Percentiles rank a stretch among this genome's conserved stretches.
phyloP scores from a whole-genome alignment of 306 rosid species.

The Rubus parviflorus region DNA sequence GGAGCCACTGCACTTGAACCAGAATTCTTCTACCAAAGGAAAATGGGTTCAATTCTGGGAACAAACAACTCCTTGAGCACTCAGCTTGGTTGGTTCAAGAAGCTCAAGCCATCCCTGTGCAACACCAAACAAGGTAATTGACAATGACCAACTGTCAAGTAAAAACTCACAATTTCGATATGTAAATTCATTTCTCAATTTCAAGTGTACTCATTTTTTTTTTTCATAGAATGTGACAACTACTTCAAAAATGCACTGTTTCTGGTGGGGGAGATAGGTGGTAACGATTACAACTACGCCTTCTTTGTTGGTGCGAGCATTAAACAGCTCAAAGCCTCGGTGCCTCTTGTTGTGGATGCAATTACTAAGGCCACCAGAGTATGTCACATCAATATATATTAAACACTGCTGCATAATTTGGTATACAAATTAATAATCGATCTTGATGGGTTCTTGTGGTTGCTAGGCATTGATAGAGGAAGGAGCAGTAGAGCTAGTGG shows the following conservation, averaged over 20 bases:
- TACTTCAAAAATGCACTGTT: conserved; percentile 57
- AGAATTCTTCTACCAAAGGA: conserved; percentile 39
- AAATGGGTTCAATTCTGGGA: conserved; percentile 37
- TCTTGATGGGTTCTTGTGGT: not conserved
- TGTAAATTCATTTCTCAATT: not conserved
- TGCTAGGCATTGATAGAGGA: conserved; percentile 59
- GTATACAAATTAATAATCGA: not conserved
- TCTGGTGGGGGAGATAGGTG: conserved; percentile 79
- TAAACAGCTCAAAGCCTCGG: conserved; percentile 38
- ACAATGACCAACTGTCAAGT: not conserved
- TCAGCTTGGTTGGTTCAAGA: conserved; percentile 74
- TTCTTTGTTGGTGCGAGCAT: conserved; percentile 43
- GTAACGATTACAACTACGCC: conserved; percentile 69
- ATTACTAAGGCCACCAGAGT: conserved; percentile 47
- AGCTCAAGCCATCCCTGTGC: conserved; percentile 60
- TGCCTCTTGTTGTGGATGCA: conserved; percentile 48
- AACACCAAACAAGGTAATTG: conserved; percentile 47
- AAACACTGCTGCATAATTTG: not conserved
- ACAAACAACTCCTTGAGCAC: conserved; percentile 51
- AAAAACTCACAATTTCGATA: not conserved
- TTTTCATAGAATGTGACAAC: conserved; percentile 48
- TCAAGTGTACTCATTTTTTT: not conserved
- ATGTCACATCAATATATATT: conserved; percentile 14
- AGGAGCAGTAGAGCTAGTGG: conserved; percentile 63
- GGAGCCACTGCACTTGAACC: conserved; percentile 71